These are phyloP conservation scores for Vanrija humicola DNA, from an alignment of 1,284 basidiomycete species.

Conservation along the genomic window DNA sequence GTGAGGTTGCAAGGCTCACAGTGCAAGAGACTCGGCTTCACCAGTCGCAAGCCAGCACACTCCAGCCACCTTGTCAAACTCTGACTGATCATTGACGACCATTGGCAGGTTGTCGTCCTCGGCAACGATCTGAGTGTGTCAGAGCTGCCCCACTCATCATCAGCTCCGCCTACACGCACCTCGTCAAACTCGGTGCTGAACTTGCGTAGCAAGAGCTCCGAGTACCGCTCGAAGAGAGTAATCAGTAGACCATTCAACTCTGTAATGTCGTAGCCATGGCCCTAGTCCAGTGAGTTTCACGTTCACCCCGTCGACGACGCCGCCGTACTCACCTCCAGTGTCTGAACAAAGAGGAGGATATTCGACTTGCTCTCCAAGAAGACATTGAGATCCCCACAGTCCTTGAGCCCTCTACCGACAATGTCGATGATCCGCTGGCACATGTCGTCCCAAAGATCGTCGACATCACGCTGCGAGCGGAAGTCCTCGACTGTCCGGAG, in stretches of 20 bases:
- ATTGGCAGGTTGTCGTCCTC: slow-evolving; percentile 91
- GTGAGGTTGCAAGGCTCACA: slow-evolving; percentile 52
- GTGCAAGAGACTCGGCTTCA: slow-evolving; percentile 61
- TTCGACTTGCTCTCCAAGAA: slow-evolving; percentile 82
- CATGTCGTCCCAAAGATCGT: slow-evolving; percentile 93
- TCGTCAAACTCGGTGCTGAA: slow-evolving; percentile 77
- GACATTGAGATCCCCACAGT: slow-evolving; percentile 74
- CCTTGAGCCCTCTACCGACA: slow-evolving; percentile 68
- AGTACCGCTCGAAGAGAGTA: slow-evolving; percentile 86
- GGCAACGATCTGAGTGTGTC: slow-evolving; percentile 63
- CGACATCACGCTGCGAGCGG: slow-evolving; percentile 82
- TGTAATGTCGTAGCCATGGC: slow-evolving; percentile 77
- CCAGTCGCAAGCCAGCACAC: slow-evolving; percentile 78
- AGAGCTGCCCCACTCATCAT: background rate
- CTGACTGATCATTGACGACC: slow-evolving; percentile 68
- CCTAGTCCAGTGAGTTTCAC: slow-evolving; percentile 52
- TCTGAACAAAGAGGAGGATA: slow-evolving; percentile 84
- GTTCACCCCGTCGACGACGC: slow-evolving; percentile 5
- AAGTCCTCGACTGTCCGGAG: slow-evolving; percentile 76
- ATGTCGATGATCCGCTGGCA: slow-evolving; percentile 71
- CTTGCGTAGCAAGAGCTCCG: slow-evolving; percentile 73
- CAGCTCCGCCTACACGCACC: slow-evolving; percentile 50
- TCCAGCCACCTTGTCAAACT: slow-evolving; percentile 72
- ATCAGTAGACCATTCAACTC: slow-evolving; percentile 81
- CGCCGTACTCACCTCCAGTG: slow-evolving; percentile 67